A percentile compares a stretch with the other conserved stretches of the same genome.
These are phyloP conservation scores for Wickerhamomyces mucosus DNA, from an alignment of 805 yeast genomes.

Conservation along the genomic window DNA sequence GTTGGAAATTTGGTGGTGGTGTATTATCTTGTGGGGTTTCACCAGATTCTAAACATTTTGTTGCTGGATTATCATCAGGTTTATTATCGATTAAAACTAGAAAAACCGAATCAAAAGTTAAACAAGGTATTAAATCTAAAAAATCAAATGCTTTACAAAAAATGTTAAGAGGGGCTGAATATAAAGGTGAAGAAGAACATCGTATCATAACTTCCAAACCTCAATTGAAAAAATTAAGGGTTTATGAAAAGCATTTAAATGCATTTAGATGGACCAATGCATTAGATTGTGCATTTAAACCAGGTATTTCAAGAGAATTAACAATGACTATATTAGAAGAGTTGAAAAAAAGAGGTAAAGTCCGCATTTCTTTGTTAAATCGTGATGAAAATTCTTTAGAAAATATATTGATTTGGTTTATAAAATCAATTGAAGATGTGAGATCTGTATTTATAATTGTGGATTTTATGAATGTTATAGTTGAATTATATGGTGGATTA, in stretches of 20 bases:
- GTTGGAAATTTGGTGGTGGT: slow-evolving; percentile 96
- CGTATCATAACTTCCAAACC: slow-evolving; percentile 45
- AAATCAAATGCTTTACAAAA: slow-evolving; percentile 62
- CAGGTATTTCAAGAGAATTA: slow-evolving; percentile 72
- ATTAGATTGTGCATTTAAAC: slow-evolving; percentile 71
- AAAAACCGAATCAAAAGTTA: slow-evolving; percentile 51
- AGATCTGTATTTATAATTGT: slow-evolving; percentile 51
- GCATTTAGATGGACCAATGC: slow-evolving; percentile 93
- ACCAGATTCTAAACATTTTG: slow-evolving; percentile 80
- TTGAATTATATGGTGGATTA: slow-evolving; percentile 65
- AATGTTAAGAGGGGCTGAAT: slow-evolving; percentile 87
- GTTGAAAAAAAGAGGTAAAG: slow-evolving; percentile 80
- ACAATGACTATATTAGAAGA: slow-evolving; percentile 81
- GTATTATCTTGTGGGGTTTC: slow-evolving; percentile 85
- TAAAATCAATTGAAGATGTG: slow-evolving; percentile 67
- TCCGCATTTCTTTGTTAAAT: slow-evolving; percentile 66
- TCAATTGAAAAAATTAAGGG: slow-evolving; percentile 55
- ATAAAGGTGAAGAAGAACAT: slow-evolving; percentile 83
- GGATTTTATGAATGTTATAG: slow-evolving; percentile 65
- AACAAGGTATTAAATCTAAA: slow-evolving; percentile 38
- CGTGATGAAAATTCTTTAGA: slow-evolving; percentile 82
- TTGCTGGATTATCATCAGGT: slow-evolving; percentile 87
- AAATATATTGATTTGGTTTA: slow-evolving; percentile 80
- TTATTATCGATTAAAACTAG: slow-evolving; percentile 82
- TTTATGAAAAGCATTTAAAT: slow-evolving; percentile 75